Base-by-base conservation (phyloP, 2,329 filamentous ascomycete species). In the Trichoderma simmonsii region DNA sequence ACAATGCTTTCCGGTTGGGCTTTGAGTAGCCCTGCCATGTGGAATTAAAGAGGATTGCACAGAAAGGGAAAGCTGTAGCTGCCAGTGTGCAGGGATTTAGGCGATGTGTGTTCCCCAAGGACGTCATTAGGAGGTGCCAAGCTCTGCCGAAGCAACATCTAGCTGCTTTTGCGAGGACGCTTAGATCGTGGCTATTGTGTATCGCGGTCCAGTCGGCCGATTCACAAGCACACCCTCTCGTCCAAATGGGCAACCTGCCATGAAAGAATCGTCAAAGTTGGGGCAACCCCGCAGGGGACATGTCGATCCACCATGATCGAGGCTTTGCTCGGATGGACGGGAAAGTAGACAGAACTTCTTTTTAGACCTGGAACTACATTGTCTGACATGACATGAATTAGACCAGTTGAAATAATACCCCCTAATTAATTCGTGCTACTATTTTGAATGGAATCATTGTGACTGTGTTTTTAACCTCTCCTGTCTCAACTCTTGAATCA, bases 281-380 rank as follows among this genome's bases (percentile, higher is more conserved):
- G 26, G 57, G 36, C 26, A 43, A 48, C 56, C 57, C 62, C 69
- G 28, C 69, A 71, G 21, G 21, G 36, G 26, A 56, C 28, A 36
- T 48, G 69, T 43, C 61, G 61, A 64, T 65, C 51, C 28, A 65
- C 26, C 12, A 63, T n/a, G 36, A 48, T 36, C 36, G 18, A 34
- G 61, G n/a, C 48, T 60, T 60, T 28, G 21, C 28, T 51, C 32
- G 54, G 61, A 51, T 63, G 36, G 15, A 28, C 48, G 26, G 51
- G 60, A 36, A 62, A 64, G 68, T 24, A 48, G 60, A 70, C 24
- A 54, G 66, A 51, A 51, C 57, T 24, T 67, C 64, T 67, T 67
- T 67, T 24, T 54, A 54, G 26, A 21, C 24, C 21, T 51, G 28
- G 30, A 30, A 39, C 9, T 51, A 62, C 36, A 36, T 21, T 61